phyloP scores from a whole-genome alignment of 1,284 basidiomycete species.

The Apiotrichum porosum region DNA sequence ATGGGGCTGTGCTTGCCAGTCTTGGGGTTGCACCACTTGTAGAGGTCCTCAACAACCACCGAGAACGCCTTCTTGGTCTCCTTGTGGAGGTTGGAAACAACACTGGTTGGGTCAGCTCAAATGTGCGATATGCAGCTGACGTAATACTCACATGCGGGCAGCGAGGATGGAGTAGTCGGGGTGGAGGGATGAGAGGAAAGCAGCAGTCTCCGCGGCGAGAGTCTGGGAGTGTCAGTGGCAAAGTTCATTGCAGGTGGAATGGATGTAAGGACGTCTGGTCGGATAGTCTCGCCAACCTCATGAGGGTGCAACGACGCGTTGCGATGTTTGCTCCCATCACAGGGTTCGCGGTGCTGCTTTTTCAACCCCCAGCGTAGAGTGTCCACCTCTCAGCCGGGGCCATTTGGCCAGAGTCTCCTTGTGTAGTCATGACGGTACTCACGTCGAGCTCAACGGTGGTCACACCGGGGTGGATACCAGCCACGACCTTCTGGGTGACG shows the following conservation, averaged over 20 bases:
- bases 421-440: neutral
- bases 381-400: no score
- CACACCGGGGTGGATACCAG: constrained; percentile 82
- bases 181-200: constrained; percentile 89
- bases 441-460: constrained; percentile 92
- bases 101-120: constrained; percentile 35
- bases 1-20: constrained; percentile 80
- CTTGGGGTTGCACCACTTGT: constrained; percentile 95
- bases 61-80: constrained; percentile 98
- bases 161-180: constrained; percentile 98
- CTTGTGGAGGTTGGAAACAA: constrained; percentile 98
- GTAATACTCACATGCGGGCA: constrained; percentile 59
- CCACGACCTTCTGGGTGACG: constrained; percentile 91
- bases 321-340: no score
- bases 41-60: constrained; percentile 83
- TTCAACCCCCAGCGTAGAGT: no score
- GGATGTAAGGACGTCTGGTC: no score
- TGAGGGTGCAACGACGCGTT: neutral
- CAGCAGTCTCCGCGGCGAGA: constrained; percentile 92
- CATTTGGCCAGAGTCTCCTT: no score
- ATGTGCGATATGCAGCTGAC: no score
- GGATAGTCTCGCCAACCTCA: no score
- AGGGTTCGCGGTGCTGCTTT: no score
- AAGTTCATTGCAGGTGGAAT: no score
- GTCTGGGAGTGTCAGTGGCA: constrained; percentile 55